Base-by-base conservation (phyloP, 805 yeast genomes). In the Teunomyces kruisii region DNA sequence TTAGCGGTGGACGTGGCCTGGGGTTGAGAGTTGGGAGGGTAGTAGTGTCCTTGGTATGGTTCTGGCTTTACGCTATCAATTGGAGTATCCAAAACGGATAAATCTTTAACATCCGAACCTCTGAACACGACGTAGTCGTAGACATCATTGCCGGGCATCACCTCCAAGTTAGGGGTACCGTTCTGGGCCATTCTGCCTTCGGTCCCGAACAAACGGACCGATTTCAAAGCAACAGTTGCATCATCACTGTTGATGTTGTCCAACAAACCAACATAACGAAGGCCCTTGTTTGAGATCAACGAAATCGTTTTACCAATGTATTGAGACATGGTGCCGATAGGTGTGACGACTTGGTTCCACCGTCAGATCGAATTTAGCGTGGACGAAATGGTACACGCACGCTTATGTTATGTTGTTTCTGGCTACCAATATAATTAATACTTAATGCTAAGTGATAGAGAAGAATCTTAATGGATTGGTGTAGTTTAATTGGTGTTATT, bases 231-330 rank as follows among this genome's bases (percentile, higher is more conserved):
- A 41, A 92, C 94, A 2, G 97, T 89, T 52, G 96, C 88, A 49
- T 86, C 86, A 47, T 88, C 91, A 24, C 96, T 94, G 64, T 89
- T 89, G 58, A 94, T 88, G 54, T 81, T 84, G 53, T 88, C 89
- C 59, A 92, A 76, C n/a, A 80, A 70, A 27, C 99, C 99, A 46
- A 89, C 94, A 61, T 92, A 92, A 52, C 96, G 83, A 49, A 87
- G 83, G 31, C 88, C 88, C 56, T 86, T 83, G 60, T 80, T 81
- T 47, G 95, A 84, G 51, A 86, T 79, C 62, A 89, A 74, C 19
- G 94, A 82, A 55, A 90, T 88, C 42, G 92, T 84, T 64, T 88
- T 88, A 8, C 98, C 98, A 54, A 90, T 86, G 66, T 85, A 91
- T 60, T 90, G 90, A 38, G 97, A 85, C 98, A 94, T 94, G 37